Evolutionary conservation across 2,329 filamentous ascomycete genomes (phyloP).

Genomic region (Arthrobotrys iridis): DNA sequence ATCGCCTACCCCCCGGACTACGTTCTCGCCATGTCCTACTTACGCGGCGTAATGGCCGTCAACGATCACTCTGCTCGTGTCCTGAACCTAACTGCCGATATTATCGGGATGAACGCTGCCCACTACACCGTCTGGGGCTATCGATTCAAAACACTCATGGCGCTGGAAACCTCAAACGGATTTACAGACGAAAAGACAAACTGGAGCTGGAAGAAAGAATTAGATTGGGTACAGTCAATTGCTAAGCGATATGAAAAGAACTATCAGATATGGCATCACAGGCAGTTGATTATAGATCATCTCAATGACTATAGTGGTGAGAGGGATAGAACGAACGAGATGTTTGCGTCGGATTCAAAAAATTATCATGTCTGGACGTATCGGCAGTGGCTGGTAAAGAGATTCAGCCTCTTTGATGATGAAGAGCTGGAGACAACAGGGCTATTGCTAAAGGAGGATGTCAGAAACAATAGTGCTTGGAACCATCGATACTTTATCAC

Average conservation of each 20-base stretch:
- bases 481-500: constrained; percentile 96
- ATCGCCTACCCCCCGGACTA: constrained; percentile 94
- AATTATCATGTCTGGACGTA: constrained; percentile 99
- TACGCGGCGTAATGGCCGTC: constrained; percentile 89
- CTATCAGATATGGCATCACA: constrained; percentile 95
- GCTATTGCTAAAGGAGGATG: constrained; percentile 77
- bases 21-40: constrained; percentile 88
- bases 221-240: constrained; percentile 85
- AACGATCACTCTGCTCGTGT: constrained; percentile 84
- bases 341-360: constrained; percentile 87
- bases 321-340: constrained; percentile 77
- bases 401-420: constrained; percentile 68
- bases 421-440: constrained; percentile 78
- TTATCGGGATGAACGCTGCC: constrained; percentile 92
- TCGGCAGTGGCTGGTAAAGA: constrained; percentile 74
- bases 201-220: constrained; percentile 68
- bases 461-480: constrained; percentile 97
- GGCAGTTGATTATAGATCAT: constrained; percentile 72
- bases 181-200: constrained; percentile 5
- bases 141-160: constrained; percentile 85
- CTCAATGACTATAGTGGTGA: constrained; percentile 73
- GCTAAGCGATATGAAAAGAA: constrained; percentile 90
- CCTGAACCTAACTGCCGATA: constrained; percentile 82
- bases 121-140: constrained; percentile 92
- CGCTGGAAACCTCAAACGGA: constrained; percentile 70